Base-by-base conservation (phyloP, 2,329 filamentous ascomycete genomes). In the Talaromyces verruculosus region DNA sequence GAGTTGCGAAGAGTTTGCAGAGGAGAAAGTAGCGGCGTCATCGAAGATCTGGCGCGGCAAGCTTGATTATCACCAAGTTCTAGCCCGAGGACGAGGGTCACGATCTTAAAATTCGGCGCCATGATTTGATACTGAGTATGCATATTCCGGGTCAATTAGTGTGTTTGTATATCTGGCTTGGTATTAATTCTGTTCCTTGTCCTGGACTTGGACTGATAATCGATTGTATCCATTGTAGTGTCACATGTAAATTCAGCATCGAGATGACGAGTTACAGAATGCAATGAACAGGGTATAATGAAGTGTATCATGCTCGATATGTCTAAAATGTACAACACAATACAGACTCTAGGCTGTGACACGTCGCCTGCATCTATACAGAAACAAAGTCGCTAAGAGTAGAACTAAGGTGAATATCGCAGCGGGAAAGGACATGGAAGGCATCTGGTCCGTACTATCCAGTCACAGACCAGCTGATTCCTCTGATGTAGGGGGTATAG, bases 401-500 rank as follows among this genome's bases (percentile, higher is more conserved):
- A 66, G 15, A n/a, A 60, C 8, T 17, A 66, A 63, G n/a, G 60
- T 45, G 30, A 66, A 17, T 15, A 55, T 57, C 35, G 22, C 33
- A 51, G 47, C n/a, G 11, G 49, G 8, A 6, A 30, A 17, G 28
- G 41, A 47, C 13, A 8, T 25, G 33, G 25, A 33, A 43, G 33
- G 55, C 55, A 41, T 59, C 13, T 33, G 45, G 13, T 33, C 58
- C 17, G 45, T n/a, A 47, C 64, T 65, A 67, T 69, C 69, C 67
- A 78, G 73, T 79, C 76, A 79, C 71, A 78, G 71, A 5, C 74
- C 75, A 19, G 76, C 72, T 19, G 72, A 41, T 28, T 66, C 60
- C 49, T 69, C 69, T 8, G 78, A 81, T 53, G 84, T 73, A 2
- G 81, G 71, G 3, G 85, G 84, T 60, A 89, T 79, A 22, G 80